These are phyloP conservation scores for Penicillium griseofulvum DNA, from an alignment of 2,329 filamentous ascomycete genomes.

Conservation along the genomic window DNA sequence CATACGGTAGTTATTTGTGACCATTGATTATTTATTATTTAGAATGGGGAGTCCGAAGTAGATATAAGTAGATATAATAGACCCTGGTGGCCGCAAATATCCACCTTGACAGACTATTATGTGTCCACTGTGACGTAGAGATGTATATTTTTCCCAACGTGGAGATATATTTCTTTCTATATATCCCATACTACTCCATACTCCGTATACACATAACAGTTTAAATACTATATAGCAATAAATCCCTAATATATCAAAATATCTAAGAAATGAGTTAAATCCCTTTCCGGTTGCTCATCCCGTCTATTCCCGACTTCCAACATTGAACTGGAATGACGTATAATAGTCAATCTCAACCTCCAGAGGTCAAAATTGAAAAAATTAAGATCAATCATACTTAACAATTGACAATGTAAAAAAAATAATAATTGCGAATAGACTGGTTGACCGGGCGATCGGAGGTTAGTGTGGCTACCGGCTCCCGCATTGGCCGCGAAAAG, in stretches of 20 bases:
- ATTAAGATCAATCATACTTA: background rate
- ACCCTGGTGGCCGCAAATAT: no score
- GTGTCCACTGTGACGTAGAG: conserved; percentile 21
- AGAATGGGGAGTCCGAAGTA: no score
- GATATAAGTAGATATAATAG: no score
- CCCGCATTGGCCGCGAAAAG: conserved; percentile 33
- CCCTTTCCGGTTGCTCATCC: background rate
- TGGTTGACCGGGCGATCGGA: conserved; percentile 8
- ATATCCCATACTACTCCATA: background rate
- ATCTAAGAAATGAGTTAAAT: background rate
- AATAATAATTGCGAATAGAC: background rate
- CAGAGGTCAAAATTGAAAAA: background rate
- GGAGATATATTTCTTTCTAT: background rate
- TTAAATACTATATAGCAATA: background rate
- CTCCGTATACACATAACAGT: no score
- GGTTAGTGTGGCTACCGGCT: conserved; percentile 9
- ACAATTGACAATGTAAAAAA: background rate
- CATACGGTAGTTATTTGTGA: background rate
- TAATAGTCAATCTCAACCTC: background rate
- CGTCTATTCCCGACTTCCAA: background rate
- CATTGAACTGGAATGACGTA: background rate
- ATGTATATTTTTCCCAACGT: background rate
- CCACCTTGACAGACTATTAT: background rate
- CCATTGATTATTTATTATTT: no score
- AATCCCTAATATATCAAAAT: background rate